A percentile compares a stretch with the other conserved stretches of the same genome.
Conservation (phyloP, 148 eudicot genomes). For the Rhododendron griersonianum region DNA sequence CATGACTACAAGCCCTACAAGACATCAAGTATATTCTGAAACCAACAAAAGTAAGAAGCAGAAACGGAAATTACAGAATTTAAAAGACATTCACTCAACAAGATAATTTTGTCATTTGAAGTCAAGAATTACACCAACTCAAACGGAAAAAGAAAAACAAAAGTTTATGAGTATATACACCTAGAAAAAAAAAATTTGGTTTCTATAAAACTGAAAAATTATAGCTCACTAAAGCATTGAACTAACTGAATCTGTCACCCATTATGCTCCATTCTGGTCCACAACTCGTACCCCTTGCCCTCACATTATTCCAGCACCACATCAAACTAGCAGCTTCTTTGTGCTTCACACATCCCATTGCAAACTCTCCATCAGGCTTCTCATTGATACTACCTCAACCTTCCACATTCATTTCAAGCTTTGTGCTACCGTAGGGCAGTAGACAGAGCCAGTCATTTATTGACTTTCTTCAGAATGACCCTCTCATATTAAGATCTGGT, state of each 20-base stretch:
- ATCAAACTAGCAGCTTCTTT: not conserved
- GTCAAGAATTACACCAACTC: not conserved
- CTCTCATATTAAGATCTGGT: not conserved
- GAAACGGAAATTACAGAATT: slow-evolving; percentile 3
- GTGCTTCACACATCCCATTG: not conserved
- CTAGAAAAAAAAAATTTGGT: not conserved
- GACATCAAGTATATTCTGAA: not conserved
- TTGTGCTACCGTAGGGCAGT: not conserved
- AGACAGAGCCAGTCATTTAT: not conserved
- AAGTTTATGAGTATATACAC: not conserved
- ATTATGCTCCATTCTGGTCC: not conserved
- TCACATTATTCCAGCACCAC: not conserved
- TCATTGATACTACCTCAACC: not conserved
- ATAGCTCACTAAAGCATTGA: not conserved
- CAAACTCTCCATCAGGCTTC: not conserved
- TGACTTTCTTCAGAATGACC: not conserved
- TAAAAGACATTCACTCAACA: not conserved
- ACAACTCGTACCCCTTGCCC: not conserved
- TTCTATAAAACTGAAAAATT: not conserved
- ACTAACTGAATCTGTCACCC: not conserved
- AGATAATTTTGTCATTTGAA: not conserved
- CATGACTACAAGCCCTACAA: slow-evolving; percentile 67
- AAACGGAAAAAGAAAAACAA: not conserved
- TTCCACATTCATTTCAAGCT: not conserved
- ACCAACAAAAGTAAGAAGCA: not conserved